Evolutionary conservation across 2,329 filamentous ascomycete species (phyloP).

Genomic region (Fusarium fujikuroi): DNA sequence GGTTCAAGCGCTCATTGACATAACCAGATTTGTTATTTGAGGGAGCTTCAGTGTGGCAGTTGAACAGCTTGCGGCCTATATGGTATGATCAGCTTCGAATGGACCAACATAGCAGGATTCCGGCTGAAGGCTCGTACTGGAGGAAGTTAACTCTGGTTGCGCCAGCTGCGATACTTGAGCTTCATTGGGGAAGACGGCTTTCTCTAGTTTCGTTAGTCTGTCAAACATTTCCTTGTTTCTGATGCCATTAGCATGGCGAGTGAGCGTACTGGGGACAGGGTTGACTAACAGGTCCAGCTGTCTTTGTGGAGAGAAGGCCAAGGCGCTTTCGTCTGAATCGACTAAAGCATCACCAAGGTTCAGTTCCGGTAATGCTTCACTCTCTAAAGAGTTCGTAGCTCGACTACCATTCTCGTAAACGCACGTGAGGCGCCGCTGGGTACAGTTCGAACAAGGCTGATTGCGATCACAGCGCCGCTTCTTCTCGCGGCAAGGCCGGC

Average conservation of each 20-base stretch:
- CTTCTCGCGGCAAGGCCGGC: background rate
- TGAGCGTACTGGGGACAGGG: background rate
- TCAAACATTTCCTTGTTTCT: background rate
- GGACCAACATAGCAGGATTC: too few relatives aligned
- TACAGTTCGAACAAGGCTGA: slow-evolving; percentile 7
- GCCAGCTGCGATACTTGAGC: background rate
- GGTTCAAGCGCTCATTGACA: background rate
- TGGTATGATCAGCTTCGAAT: background rate
- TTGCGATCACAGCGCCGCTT: slow-evolving; percentile 11
- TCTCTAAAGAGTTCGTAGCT: background rate
- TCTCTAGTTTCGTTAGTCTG: background rate
- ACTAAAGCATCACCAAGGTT: background rate
- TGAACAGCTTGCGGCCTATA: background rate
- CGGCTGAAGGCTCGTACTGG: background rate
- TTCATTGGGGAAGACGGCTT: background rate
- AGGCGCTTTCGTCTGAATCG: background rate
- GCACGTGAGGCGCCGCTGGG: background rate
- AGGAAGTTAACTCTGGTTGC: background rate
- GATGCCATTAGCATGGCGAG: background rate
- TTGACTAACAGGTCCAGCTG: background rate
- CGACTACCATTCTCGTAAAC: background rate
- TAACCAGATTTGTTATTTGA: too few relatives aligned
- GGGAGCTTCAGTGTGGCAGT: background rate
- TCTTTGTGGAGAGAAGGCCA: background rate
- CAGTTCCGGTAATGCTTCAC: background rate